Conservation (phyloP, 1,284 basidiomycete genomes). For the Cystobasidium pallidum region DNA sequence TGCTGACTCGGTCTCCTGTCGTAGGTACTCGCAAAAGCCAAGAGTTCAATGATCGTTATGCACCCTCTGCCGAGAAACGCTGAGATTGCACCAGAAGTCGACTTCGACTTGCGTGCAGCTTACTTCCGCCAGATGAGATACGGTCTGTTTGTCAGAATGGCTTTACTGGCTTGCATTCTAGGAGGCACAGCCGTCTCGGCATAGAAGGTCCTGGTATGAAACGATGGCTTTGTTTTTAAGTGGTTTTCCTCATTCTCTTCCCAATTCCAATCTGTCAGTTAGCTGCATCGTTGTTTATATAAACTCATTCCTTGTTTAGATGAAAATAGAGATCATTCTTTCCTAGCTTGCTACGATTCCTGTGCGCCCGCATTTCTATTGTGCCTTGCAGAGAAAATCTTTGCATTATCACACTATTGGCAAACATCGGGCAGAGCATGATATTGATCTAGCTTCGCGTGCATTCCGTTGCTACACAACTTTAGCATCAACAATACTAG, state of each 20-base stretch:
- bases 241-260: no score
- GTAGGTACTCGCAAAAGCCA: conserved; percentile 51
- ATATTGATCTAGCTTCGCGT: background rate
- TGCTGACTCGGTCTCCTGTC: background rate
- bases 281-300: background rate
- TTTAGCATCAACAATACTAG: background rate
- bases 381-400: background rate
- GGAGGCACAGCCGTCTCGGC: conserved; percentile 20
- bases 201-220: background rate
- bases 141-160: conserved; percentile 80
- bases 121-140: conserved; percentile 99
- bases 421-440: background rate
- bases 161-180: conserved; percentile 43
- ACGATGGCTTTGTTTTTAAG: background rate
- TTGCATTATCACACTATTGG: background rate
- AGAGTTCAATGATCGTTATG: conserved; percentile 97
- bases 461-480: background rate
- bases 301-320: background rate
- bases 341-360: background rate
- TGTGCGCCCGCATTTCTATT: background rate
- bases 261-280: background rate
- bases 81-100: conserved; percentile 98
- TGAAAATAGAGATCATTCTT: background rate
- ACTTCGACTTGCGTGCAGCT: conserved; percentile 92
- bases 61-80: conserved; percentile 92